These are phyloP conservation scores for Erythrophleum ivorense DNA, from an alignment of 331 rosid genomes.

Conservation along the genomic window DNA sequence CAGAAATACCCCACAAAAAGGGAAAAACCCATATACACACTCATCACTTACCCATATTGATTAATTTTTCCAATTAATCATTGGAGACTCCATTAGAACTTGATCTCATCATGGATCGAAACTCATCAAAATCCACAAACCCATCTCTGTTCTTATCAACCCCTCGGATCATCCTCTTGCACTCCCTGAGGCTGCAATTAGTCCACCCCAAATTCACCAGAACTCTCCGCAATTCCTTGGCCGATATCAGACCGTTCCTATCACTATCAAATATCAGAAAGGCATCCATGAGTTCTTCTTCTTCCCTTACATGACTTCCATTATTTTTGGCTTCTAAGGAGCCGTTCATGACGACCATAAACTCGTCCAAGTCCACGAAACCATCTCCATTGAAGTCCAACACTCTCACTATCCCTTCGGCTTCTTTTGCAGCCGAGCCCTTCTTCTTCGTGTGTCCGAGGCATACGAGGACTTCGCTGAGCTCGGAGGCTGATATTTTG, in stretches of 20 bases:
- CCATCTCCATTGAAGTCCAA: slow-evolving; percentile 76
- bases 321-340: background rate
- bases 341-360: slow-evolving; percentile 57
- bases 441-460: slow-evolving; percentile 53
- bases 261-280: slow-evolving; percentile 68
- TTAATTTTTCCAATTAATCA: background rate
- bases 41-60: slow-evolving; percentile 11
- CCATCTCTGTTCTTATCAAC: slow-evolving; percentile 79
- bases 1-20: background rate
- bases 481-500: slow-evolving; percentile 63
- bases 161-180: slow-evolving; percentile 65
- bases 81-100: slow-evolving; percentile 7
- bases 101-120: slow-evolving; percentile 64
- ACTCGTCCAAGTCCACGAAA: slow-evolving; percentile 65
- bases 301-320: background rate
- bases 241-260: slow-evolving; percentile 62
- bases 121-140: slow-evolving; percentile 74
- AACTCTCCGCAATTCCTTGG: slow-evolving; percentile 61
- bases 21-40: background rate
- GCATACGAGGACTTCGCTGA: slow-evolving; percentile 53
- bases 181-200: slow-evolving; percentile 59
- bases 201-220: slow-evolving; percentile 60
- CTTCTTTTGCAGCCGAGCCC: slow-evolving; percentile 52
- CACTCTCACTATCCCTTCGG: slow-evolving; percentile 60
- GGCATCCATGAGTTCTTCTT: slow-evolving; percentile 57